Percentiles rank a stretch among this genome's conserved stretches.
Conservation (phyloP, 305 asterid genomes). For the Fraxinus baroniana region DNA sequence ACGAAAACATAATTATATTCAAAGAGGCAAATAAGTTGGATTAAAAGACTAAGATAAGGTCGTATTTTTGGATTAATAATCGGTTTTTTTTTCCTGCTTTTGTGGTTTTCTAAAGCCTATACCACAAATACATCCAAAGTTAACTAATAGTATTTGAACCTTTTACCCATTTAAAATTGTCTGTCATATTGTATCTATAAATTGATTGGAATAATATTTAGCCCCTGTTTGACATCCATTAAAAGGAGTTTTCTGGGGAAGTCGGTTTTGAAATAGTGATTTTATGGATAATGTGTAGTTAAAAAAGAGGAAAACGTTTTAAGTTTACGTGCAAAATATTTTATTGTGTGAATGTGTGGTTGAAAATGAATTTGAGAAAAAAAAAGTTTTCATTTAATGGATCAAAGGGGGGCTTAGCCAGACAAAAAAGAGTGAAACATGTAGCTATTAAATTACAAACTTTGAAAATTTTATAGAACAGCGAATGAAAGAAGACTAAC, state of each 20-base stretch:
- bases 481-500: background rate
- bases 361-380: background rate
- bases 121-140: background rate
- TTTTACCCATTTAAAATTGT: background rate
- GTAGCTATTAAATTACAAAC: background rate
- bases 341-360: background rate
- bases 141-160: background rate
- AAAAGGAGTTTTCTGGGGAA: background rate
- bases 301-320: background rate
- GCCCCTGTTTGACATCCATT: background rate
- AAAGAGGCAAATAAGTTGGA: background rate
- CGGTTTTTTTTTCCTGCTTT: background rate
- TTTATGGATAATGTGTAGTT: background rate
- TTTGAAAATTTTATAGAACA: background rate
- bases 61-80: background rate
- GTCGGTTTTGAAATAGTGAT: background rate
- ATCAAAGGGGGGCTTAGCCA: background rate
- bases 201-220: background rate
- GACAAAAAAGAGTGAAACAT: background rate
- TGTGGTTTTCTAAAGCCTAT: background rate
- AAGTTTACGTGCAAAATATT: background rate
- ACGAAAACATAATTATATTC: background rate
- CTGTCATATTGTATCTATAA: background rate
- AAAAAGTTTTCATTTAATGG: background rate
- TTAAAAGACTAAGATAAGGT: background rate